Evolutionary conservation across 2,329 filamentous ascomycete genomes (phyloP), one percentile per base, ranked within the genome.

Genomic region (Sporothrix dimorphospora): DNA sequence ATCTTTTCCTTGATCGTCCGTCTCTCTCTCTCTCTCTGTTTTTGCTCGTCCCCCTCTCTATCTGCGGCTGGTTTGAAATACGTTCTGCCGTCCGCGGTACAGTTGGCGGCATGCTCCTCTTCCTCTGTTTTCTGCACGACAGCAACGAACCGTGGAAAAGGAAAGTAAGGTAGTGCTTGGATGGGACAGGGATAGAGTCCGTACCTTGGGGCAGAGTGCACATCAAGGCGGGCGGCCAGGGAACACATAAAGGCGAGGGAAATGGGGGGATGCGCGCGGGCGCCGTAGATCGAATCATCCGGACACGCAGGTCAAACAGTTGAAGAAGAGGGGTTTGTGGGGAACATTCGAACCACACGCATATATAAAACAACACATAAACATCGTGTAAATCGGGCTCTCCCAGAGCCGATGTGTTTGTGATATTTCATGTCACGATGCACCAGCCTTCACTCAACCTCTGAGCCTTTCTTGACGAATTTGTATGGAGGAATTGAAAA

Each of bases 301-400:
- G 67, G 71, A 70, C 71, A 72, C 71, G 67, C 65, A 72, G 24
- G 57, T 72, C 71, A 72, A 72, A 72, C 71, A 51, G 59, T 59
- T 19, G 9, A 24, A 14, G 51, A 57, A 67, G 59, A 59, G 30
- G 67, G 67, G 71, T 34, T 16, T 49, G 45, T 38, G 47, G 42
- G 30, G 24, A 34, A 34, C 7, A 4, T 19, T 14, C 21, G 24
- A 21, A 6, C 5, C 34, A 6, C 16, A 49, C 3, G 24, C 4
- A 34, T 5, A 49, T 11, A 49, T 30, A 49, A 49, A 34, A 45
- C 40, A 66, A 21, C 7, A 47, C 42, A 65, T 21, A n/a, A 34
- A 49, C 63, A 34, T 49, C 42, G 34, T 12, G 34, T 59, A 21
- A 57, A 59, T 65, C 59, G 21, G 59, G 21, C 38, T 45, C 4